Evolutionary conservation across 192 early-diverging fungal genomes (phyloP), one percentile per base, ranked within the genome.

Genomic region (Linnemannia exigua): DNA sequence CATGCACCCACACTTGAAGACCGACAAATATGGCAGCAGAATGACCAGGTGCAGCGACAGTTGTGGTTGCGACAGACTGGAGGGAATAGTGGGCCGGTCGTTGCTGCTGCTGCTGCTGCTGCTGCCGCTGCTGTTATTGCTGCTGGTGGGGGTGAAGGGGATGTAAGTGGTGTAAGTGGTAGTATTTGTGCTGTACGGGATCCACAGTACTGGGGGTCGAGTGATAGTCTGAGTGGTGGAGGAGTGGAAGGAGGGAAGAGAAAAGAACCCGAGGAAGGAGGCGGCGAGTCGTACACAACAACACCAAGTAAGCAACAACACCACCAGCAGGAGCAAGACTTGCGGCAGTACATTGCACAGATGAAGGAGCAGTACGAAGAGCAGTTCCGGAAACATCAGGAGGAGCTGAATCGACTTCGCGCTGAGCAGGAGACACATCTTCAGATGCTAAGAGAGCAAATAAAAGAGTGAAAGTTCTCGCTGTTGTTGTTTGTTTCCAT

Each of bases 401-500:
- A 63, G 58, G 58, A 63, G 28, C 11, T 63, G 25, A 25, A 63
- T 31, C 28, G 58, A 31, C 58, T 63, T 9, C 9, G 25, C 1
- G 12, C 58, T 8, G 58, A 63, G 58, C 58, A 63, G 28, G 28
- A 63, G 28, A 63, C 58, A 1, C 58, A 63, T 9, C 12, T 63
- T n/a, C 58, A 31, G 58, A 63, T 63, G 28, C 28, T 63, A 3
- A n/a, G 58, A 28, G 58, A 31, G 9, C 58, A 63, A 63, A 63
- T 63, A 63, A 63, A 63, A 11, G 58, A 63, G 58, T 63, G 58
- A 63, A n/a, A n/a, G n/a, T n/a, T n/a, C n/a, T n/a, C n/a, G n/a
- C n/a, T n/a, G n/a, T n/a, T n/a, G n/a, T n/a, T n/a, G n/a, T n/a
- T n/a, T n/a, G n/a, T n/a, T n/a, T n/a, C n/a, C n/a, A n/a, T n/a